Conservation (phyloP, 805 yeast genomes). For the Sugiyamaella lignohabitans region DNA sequence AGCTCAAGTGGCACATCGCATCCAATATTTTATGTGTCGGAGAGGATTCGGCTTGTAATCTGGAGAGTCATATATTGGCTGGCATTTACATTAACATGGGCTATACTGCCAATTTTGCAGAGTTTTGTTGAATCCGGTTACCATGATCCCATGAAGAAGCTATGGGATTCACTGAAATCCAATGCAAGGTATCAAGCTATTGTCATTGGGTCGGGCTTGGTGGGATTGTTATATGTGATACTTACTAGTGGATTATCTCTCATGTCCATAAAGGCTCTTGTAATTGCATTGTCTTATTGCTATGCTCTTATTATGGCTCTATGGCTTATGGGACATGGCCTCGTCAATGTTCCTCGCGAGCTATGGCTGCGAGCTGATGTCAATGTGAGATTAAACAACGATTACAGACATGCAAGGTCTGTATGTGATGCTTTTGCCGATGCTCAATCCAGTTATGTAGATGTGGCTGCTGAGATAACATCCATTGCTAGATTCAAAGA, state of each 20-base stretch:
- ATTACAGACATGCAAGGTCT: slow-evolving; percentile 51
- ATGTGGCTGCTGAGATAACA: slow-evolving; percentile 52
- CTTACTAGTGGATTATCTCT: slow-evolving; percentile 49
- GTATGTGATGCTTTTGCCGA: slow-evolving; percentile 59
- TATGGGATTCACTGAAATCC: slow-evolving; percentile 50
- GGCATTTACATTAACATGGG: slow-evolving; percentile 76
- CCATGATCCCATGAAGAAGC: slow-evolving; percentile 39
- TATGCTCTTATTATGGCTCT: slow-evolving; percentile 68
- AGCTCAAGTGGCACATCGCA: slow-evolving; percentile 40
- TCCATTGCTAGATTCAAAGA: slow-evolving; percentile 44
- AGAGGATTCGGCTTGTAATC: slow-evolving; percentile 41
- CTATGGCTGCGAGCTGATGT: slow-evolving; percentile 33
- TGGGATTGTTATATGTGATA: slow-evolving; percentile 55
- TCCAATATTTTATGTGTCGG: slow-evolving; percentile 45
- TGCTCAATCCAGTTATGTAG: slow-evolving; percentile 53
- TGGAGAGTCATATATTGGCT: slow-evolving; percentile 81
- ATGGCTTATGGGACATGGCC: slow-evolving; percentile 82
- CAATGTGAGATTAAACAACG: slow-evolving; percentile 31
- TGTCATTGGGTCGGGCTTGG: slow-evolving; percentile 45
- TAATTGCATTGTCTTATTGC: slow-evolving; percentile 70
- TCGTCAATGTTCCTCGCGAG: slow-evolving; percentile 58
- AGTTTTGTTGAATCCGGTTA: slow-evolving; percentile 69
- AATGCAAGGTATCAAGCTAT: slow-evolving; percentile 57
- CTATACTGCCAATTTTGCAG: slow-evolving; percentile 63
- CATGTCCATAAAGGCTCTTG: slow-evolving; percentile 53